Evolutionary conservation across 768 basidiomycete genomes (phyloP), one percentile per base, ranked within the genome.

Genomic region (Macrolepiota albuminosa): DNA sequence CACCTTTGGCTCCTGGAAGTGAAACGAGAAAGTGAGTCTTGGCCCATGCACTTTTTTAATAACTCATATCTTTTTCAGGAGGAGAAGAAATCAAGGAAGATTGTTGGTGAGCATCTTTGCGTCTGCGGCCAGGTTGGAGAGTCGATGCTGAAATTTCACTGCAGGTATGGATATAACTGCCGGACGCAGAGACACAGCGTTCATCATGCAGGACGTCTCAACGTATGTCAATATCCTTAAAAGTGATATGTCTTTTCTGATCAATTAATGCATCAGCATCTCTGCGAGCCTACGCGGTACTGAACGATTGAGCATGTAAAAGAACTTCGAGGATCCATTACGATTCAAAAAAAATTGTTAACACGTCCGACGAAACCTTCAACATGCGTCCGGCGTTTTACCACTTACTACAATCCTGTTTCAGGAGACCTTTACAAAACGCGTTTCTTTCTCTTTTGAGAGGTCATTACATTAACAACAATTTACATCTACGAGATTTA

Each of bases 91-190:
- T 63, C 34, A 54, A 46, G 4, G 66, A 69, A 39, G 66, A 73
- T 39, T 74, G 72, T 53, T 71, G 69, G 71, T 70, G 54, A 8
- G 67, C 65, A 26, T 18, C 14, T 37, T 4, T 33, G 24, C n/a
- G 18, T 43, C 51, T 49, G 26, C 42, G 29, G 9, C 34, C 29
- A 45, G 34, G 21, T 52, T 31, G 4, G 1, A 34, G 13, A 9
- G 33, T 21, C 6, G 21, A 39, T 2, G 3, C 46, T 48, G 21
- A 46, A 1, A 8, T 29, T 9, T 11, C 29, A 4, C 56, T 26
- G n/a, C 31, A 71, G 71, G 70, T 72, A 73, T 59, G 72, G 73
- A 16, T 73, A 71, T 54, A 61, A 70, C 24, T 73, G 72, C 54
- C 54, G 64, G 46, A 70, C 67, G 2, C 73, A 74, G 48, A 68